Percentiles rank a stretch among this genome's conserved stretches.
Conservation (phyloP, 2,329 filamentous ascomycete species). For the Xenoacremonium recifei region DNA sequence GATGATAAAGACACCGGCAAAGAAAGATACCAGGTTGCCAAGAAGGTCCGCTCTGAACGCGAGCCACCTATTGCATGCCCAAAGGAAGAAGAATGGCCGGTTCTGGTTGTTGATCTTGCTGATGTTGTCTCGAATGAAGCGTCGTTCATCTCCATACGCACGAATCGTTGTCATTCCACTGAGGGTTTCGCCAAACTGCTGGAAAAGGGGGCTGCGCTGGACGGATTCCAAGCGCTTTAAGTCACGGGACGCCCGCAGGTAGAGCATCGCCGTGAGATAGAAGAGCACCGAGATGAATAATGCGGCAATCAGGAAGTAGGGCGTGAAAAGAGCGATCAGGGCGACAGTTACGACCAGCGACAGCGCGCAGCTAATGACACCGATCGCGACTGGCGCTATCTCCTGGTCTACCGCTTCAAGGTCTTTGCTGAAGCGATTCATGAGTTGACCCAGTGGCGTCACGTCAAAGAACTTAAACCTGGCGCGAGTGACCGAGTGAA, state of each 20-base stretch:
- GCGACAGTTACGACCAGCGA: slow-evolving; percentile 80
- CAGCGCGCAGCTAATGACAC: slow-evolving; percentile 62
- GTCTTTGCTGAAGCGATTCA: slow-evolving; percentile 99
- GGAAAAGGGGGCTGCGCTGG: slow-evolving; percentile 90
- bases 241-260: slow-evolving; percentile 89
- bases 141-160: slow-evolving; percentile 89
- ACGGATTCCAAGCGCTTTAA: slow-evolving; percentile 94
- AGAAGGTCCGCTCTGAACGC: slow-evolving; percentile 88
- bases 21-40: slow-evolving; percentile 90
- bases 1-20: slow-evolving; percentile 88
- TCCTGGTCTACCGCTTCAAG: slow-evolving; percentile 94
- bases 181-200: slow-evolving; percentile 95
- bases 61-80: slow-evolving; percentile 96
- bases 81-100: slow-evolving; percentile 92
- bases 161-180: slow-evolving; percentile 95
- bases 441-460: slow-evolving; percentile 90
- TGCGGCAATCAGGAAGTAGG: slow-evolving; percentile 83
- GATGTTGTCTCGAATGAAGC: slow-evolving; percentile 92
- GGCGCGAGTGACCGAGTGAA: slow-evolving; percentile 78
- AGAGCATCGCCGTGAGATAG: slow-evolving; percentile 79
- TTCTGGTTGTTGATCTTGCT: slow-evolving; percentile 84
- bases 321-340: slow-evolving; percentile 85
- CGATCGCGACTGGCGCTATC: slow-evolving; percentile 86
- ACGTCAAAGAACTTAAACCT: slow-evolving; percentile 98
- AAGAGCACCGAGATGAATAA: slow-evolving; percentile 83